Percentiles rank a stretch among this genome's conserved stretches.
These are phyloP conservation scores for Claviceps arundinis DNA, from an alignment of 2,329 filamentous ascomycete genomes.

Conservation along the genomic window DNA sequence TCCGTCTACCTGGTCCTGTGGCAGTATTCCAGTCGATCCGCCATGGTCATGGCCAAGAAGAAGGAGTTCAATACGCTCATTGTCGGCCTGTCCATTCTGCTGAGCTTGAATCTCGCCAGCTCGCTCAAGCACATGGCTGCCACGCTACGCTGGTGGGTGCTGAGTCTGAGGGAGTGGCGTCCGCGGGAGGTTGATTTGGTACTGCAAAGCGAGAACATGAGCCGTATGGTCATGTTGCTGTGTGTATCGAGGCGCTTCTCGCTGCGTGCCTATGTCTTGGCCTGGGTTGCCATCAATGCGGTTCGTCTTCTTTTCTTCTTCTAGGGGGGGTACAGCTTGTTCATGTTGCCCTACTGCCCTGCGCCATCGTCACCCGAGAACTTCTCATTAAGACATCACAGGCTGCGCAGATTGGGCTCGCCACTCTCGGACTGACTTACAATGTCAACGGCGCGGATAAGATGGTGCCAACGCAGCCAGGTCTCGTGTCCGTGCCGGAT, in stretches of 20 bases:
- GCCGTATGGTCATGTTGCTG: constrained; percentile 10
- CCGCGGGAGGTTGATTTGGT: constrained; percentile 20
- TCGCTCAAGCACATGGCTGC: constrained; percentile 29
- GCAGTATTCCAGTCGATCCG: constrained; percentile 14
- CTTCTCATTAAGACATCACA: constrained; percentile 6
- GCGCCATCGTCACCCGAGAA: too few species aligned
- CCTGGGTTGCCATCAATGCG: constrained; percentile 13
- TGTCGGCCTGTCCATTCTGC: constrained; percentile 27
- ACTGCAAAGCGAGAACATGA: constrained; percentile 14
- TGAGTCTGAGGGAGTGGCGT: constrained; percentile 23
- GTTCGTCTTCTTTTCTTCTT: constrained; percentile 4
- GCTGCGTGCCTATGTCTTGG: constrained; percentile 11
- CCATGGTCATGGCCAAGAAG: constrained; percentile 22
- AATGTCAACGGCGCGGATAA: constrained; percentile 25
- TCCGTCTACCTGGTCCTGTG: constrained; percentile 17
- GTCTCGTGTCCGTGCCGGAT: constrained; percentile 23
- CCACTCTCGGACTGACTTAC: constrained; percentile 29
- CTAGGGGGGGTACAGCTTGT: too few species aligned
- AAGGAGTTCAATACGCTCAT: constrained; percentile 30
- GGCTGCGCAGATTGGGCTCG: constrained; percentile 29
- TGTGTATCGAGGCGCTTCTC: constrained; percentile 8
- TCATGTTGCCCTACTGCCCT: too few species aligned
- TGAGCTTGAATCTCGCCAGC: constrained; percentile 29
- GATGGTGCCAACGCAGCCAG: constrained; percentile 17
- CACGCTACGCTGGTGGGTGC: constrained; percentile 32